Evolutionary conservation across 352 stramenopile species (phyloP), one percentile per base, ranked within the genome.

Genomic region (Pythium dissimile): DNA sequence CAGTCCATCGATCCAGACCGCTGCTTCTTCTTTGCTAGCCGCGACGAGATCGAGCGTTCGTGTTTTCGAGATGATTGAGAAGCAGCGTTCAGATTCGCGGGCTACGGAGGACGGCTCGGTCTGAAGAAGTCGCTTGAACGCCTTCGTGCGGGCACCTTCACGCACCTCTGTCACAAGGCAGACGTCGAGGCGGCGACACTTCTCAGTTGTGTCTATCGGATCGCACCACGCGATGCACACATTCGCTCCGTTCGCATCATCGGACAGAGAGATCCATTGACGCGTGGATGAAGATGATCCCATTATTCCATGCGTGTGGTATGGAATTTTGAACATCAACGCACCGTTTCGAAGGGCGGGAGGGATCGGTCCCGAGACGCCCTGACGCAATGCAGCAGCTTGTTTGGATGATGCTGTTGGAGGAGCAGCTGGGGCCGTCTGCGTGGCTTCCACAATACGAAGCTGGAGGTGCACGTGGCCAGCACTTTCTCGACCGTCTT

Each of bases 251-350:
- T 59, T 44, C 5, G 46, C 16, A 6, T 66, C 42, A 6, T 32
- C 35, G 2, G 47, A 63, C 0, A 92, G 76, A 13, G 69, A 42
- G 35, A 95, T 73, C 84, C 84, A 94, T 61, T 92, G 77, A 1
- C 85, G 70, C 27, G 67, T 62, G 18, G 47, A 64, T 0, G 75
- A 65, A 18, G 42, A 63, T 30, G 66, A 46, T 1, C 60, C 45
- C 24, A 81, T 62, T 15, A 88, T 44, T 30, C 66, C 75, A 32
- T 74, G 74, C 0, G 64, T 72, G 53, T 93, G 83, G 31, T 82
- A 94, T 12, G 85, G 81, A 1, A 93, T 72, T 57, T 94, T 94
- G 58, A 80, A 92, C 51, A 93, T 77, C 28, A 93, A 50, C 7
- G 72, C 65, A 7, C 85, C 85, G 53, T 81, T 80, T 21, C 60